phyloP scores from a whole-genome alignment of 192 early-diverging fungal genomes.

The Coemansia sp. region DNA sequence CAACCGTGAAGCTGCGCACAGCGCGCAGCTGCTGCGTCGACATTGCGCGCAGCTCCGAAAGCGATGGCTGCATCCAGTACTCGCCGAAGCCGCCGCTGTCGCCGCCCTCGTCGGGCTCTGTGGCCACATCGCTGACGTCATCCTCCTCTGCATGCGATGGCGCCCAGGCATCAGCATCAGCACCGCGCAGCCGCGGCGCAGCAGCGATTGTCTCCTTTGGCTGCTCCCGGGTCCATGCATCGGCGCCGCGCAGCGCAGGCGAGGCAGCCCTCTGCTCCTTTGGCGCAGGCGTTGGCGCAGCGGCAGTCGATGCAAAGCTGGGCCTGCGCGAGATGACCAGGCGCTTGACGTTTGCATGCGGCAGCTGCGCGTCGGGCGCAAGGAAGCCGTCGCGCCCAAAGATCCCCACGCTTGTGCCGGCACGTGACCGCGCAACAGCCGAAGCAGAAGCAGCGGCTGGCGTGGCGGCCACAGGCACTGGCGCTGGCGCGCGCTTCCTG shows the following conservation, averaged over 20 bases:
- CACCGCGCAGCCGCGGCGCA: too few relatives aligned
- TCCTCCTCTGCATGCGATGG: background rate
- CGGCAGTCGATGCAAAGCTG: slow-evolving; percentile 13
- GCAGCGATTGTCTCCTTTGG: too few relatives aligned
- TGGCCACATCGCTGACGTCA: slow-evolving; percentile 1
- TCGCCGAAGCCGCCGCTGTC: slow-evolving; percentile 3
- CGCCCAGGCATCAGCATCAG: slow-evolving; percentile 13
- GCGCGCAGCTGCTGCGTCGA: slow-evolving; percentile 63
- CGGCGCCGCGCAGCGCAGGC: too few relatives aligned
- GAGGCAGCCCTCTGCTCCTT: too few relatives aligned
- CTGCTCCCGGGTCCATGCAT: too few relatives aligned
- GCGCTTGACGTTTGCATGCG: slow-evolving; percentile 72
- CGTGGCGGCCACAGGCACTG: slow-evolving; percentile 13
- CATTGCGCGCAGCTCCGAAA: slow-evolving; percentile 71
- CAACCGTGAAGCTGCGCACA: slow-evolving; percentile 77
- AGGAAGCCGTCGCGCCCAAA: slow-evolving; percentile 59
- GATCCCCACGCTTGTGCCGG: slow-evolving; percentile 1
- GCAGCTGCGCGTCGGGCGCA: slow-evolving; percentile 66
- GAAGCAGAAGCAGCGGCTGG: background rate
- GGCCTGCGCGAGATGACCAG: slow-evolving; percentile 61
- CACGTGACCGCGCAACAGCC: background rate
- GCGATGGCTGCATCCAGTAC: slow-evolving; percentile 78
- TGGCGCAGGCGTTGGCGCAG: background rate
- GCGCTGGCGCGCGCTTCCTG: slow-evolving; percentile 25
- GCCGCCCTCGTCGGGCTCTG: slow-evolving; percentile 27